Percentiles rank a stretch among this genome's conserved stretches.
Evolutionary conservation across 2,329 filamentous ascomycete genomes (phyloP).

Genomic region (Ophidiomyces ophidiicola): DNA sequence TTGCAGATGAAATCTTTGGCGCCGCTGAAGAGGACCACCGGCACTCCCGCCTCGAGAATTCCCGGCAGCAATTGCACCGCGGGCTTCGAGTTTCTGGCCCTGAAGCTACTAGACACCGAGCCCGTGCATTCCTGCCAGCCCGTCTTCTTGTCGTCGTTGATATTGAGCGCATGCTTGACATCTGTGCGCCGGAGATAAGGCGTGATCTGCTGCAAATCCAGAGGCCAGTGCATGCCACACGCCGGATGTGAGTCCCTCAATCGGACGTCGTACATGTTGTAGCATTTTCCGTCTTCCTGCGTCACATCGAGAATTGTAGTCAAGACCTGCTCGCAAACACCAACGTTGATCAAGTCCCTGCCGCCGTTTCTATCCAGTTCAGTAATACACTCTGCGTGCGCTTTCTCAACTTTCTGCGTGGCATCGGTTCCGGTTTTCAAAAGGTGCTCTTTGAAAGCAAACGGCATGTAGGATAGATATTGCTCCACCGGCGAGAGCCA

Average conservation of each 20-base stretch:
- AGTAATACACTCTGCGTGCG: conserved; percentile 56
- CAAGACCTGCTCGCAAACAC: conserved; percentile 64
- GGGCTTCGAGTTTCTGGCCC: conserved; percentile 56
- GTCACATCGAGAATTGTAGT: conserved; percentile 58
- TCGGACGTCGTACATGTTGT: conserved; percentile 96
- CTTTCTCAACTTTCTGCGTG: conserved; percentile 53
- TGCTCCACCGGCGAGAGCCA: conserved; percentile 91
- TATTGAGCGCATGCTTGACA: conserved; percentile 66
- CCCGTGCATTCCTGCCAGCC: conserved; percentile 90
- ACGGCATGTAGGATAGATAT: conserved; percentile 76
- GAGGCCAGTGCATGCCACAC: conserved; percentile 97
- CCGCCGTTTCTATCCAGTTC: conserved; percentile 47
- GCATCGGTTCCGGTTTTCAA: conserved; percentile 54
- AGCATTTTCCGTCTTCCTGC: conserved; percentile 48
- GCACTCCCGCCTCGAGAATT: conserved; percentile 58
- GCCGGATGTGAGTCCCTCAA: conserved; percentile 66
- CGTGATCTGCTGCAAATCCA: conserved; percentile 63
- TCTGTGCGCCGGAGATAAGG: conserved; percentile 77
- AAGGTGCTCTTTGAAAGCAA: conserved; percentile 63
- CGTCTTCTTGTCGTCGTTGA: conserved; percentile 66
- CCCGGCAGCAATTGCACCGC: conserved; percentile 63
- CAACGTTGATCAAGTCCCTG: conserved; percentile 53
- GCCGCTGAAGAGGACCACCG: conserved; percentile 80
- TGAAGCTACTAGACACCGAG: conserved; percentile 61
- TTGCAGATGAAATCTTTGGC: conserved; percentile 95